Evolutionary conservation across 2,329 filamentous ascomycete genomes (phyloP).

Genomic region (Diaporthe sp.): DNA sequence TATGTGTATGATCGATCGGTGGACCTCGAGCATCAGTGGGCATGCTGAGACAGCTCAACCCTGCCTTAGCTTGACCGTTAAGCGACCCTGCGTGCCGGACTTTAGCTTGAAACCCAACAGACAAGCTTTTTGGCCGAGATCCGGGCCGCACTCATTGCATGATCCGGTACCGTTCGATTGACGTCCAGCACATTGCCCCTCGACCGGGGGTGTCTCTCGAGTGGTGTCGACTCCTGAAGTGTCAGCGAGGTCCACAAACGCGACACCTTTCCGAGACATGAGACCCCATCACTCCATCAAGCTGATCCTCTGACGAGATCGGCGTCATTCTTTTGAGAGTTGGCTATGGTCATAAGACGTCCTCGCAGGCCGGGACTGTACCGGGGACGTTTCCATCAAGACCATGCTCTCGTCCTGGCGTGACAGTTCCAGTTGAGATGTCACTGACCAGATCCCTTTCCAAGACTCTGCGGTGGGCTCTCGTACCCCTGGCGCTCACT

Average conservation of each 20-base stretch:
- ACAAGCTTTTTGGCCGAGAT: slow-evolving; percentile 18
- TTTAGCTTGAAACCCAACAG: background rate
- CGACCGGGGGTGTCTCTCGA: background rate
- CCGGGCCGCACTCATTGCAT: background rate
- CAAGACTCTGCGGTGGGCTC: background rate
- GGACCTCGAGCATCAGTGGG: no score
- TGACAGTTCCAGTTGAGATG: background rate
- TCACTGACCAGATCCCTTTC: background rate
- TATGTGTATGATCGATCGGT: background rate
- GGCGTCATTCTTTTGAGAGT: background rate
- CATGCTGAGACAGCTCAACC: background rate
- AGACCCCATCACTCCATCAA: background rate
- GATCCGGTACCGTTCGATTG: background rate
- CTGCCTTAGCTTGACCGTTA: background rate
- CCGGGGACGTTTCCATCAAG: no score
- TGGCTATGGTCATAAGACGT: background rate
- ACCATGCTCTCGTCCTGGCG: background rate
- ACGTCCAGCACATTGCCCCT: no score
- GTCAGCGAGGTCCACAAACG: background rate
- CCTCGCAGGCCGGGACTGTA: background rate
- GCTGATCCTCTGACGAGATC: background rate
- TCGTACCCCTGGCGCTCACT: background rate
- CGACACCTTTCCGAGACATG: background rate
- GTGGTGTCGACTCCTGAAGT: background rate
- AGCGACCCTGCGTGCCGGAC: no score